These are phyloP conservation scores for Lathyrus sativus DNA, from an alignment of 306 rosid species.

Conservation along the genomic window DNA sequence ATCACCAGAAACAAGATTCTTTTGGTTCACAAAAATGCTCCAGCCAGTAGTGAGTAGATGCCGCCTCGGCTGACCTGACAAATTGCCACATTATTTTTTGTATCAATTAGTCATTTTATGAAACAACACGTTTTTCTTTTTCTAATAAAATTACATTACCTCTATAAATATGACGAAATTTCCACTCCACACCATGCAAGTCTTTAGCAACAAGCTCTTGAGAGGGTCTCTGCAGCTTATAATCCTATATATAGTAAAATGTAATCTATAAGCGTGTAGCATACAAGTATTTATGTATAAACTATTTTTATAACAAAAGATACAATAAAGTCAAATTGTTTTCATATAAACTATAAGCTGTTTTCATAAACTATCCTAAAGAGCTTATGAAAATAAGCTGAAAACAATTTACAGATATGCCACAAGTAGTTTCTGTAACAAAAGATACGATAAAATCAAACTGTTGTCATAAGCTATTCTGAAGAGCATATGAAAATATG, in stretches of 20 bases:
- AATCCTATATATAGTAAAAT: constrained; percentile 63
- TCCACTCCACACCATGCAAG: constrained; percentile 94
- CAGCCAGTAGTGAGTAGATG: constrained; percentile 98
- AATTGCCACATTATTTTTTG: constrained; percentile 34
- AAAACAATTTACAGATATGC: background rate
- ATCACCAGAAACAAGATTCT: constrained; percentile 95
- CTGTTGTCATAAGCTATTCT: background rate
- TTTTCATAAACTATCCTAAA: background rate
- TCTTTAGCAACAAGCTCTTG: constrained; percentile 97
- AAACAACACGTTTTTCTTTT: constrained; percentile 36
- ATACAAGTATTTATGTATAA: background rate
- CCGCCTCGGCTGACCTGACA: constrained; percentile 97
- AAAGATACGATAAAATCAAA: background rate
- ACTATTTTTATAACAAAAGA: background rate
- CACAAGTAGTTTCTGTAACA: background rate
- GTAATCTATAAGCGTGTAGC: background rate
- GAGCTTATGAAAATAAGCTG: background rate
- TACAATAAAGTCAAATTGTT: background rate
- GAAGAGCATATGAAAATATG: background rate
- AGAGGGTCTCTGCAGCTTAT: constrained; percentile 93
- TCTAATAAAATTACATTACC: constrained; percentile 46
- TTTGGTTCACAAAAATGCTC: constrained; percentile 93
- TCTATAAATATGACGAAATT: constrained; percentile 91
- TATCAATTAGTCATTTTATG: constrained; percentile 35
- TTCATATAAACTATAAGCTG: too few relatives aligned